phyloP scores from a whole-genome alignment of 768 basidiomycete genomes.

The Hericium rajendrae region DNA sequence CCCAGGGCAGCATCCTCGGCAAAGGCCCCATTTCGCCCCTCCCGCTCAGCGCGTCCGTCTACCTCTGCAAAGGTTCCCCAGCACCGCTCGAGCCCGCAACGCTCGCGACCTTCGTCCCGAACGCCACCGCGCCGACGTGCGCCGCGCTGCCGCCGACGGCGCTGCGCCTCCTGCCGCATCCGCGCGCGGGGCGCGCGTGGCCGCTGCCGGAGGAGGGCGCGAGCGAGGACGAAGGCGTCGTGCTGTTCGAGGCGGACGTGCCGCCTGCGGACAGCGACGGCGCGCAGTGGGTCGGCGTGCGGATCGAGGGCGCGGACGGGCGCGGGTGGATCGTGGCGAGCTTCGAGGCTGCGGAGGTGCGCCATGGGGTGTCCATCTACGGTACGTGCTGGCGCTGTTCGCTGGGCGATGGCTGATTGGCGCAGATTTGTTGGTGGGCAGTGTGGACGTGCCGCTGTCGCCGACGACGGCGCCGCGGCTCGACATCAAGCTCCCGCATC shows the following conservation, averaged over 20 bases:
- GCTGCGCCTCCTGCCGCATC: conserved; percentile 57
- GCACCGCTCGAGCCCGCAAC: neutral
- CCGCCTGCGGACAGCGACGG: conserved; percentile 9
- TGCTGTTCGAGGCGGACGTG: conserved; percentile 48
- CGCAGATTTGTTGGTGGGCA: too few species aligned
- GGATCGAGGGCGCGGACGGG: conserved; percentile 38
- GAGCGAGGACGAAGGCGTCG: conserved; percentile 69
- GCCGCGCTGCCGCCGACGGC: conserved; percentile 27
- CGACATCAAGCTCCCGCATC: conserved; percentile 40
- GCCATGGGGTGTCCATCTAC: conserved; percentile 25
- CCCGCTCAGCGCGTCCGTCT: conserved; percentile 38
- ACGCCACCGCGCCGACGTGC: conserved; percentile 6
- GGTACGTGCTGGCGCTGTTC: conserved; percentile 25
- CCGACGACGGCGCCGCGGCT: conserved; percentile 29
- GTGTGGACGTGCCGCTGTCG: conserved; percentile 20
- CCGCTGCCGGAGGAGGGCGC: conserved; percentile 59
- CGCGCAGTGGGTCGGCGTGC: conserved; percentile 42
- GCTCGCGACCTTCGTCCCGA: too few species aligned
- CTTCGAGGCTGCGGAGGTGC: conserved; percentile 27
- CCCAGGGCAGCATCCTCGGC: conserved; percentile 42
- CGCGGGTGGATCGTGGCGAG: conserved; percentile 56
- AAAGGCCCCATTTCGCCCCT: conserved; percentile 40
- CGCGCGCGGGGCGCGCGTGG: conserved; percentile 42
- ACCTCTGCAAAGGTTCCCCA: conserved; percentile 27
- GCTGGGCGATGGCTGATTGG: too few species aligned